Evolutionary conservation across 1,284 basidiomycete genomes (phyloP).

Genomic region (Naganishia liquefaciens): DNA sequence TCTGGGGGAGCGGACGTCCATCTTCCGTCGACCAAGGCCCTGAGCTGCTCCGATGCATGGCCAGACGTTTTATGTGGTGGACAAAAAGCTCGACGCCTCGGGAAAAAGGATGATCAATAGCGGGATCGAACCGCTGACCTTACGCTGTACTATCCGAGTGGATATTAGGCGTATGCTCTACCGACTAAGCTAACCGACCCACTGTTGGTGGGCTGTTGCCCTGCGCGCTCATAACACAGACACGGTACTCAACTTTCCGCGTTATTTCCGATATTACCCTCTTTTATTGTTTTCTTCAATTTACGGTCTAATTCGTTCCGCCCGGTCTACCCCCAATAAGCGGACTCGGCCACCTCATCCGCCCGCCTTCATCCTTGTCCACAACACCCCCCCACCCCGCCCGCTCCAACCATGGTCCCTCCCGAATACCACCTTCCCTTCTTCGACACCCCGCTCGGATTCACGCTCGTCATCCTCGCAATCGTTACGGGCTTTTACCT

Average conservation of each 20-base stretch:
- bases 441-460: slow-evolving; percentile 22
- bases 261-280: no score
- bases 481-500: slow-evolving; percentile 25
- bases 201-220: no score
- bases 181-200: no score
- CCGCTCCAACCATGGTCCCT: slow-evolving; percentile 27
- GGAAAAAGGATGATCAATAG: slow-evolving; percentile 20
- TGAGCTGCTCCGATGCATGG: no score
- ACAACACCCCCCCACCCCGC: background rate
- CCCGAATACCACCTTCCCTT: slow-evolving; percentile 8
- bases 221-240: no score
- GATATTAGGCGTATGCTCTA: no score
- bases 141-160: slow-evolving; percentile 6
- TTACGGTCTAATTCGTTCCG: no score
- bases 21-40: no score
- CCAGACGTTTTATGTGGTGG: no score
- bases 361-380: background rate
- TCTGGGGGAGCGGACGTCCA: no score
- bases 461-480: slow-evolving; percentile 19
- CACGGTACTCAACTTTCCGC: no score
- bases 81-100: background rate
- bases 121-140: slow-evolving; percentile 23
- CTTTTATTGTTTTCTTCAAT: no score
- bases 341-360: background rate
- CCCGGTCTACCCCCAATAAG: background rate